These are phyloP conservation scores for Ogataea pilisensis DNA, from an alignment of 805 yeast species.

Conservation along the genomic window DNA sequence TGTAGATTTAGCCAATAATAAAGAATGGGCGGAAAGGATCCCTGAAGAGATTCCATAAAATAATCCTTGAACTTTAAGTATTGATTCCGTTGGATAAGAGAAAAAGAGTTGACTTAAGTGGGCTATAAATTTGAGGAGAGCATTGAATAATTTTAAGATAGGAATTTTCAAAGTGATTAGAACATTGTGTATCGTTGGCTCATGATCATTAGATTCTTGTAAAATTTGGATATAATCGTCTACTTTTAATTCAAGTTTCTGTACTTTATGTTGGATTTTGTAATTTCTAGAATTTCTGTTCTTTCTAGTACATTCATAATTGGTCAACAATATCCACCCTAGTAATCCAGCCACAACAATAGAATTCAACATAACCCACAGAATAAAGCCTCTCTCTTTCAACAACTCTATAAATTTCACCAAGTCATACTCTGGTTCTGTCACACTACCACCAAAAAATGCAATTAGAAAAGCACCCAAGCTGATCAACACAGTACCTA, in stretches of 20 bases:
- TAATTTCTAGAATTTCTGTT: no score
- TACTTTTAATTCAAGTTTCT: no score
- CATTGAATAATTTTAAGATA: neutral
- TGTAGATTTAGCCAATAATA: constrained; percentile 78
- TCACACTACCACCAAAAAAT: constrained; percentile 64
- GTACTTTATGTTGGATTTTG: no score
- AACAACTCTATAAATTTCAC: constrained; percentile 43
- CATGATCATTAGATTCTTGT: no score
- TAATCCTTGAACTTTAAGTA: constrained; percentile 47
- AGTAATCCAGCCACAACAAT: constrained; percentile 27
- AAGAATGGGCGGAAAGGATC: constrained; percentile 77
- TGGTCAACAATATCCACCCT: constrained; percentile 21
- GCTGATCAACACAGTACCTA: constrained; percentile 66
- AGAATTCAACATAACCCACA: constrained; percentile 49
- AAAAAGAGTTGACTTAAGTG: constrained; percentile 6
- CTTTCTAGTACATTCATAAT: no score
- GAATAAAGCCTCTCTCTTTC: constrained; percentile 43
- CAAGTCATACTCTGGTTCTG: constrained; percentile 49
- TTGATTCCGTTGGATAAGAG: constrained; percentile 8
- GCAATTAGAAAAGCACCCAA: constrained; percentile 78
- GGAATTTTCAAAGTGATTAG: constrained; percentile 7
- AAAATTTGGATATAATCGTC: no score
- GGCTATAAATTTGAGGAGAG: neutral
- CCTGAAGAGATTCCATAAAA: constrained; percentile 70
- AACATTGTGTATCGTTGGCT: no score